Evolutionary conservation across 148 eudicot species (phyloP).

Genomic region (Drosera capensis): DNA sequence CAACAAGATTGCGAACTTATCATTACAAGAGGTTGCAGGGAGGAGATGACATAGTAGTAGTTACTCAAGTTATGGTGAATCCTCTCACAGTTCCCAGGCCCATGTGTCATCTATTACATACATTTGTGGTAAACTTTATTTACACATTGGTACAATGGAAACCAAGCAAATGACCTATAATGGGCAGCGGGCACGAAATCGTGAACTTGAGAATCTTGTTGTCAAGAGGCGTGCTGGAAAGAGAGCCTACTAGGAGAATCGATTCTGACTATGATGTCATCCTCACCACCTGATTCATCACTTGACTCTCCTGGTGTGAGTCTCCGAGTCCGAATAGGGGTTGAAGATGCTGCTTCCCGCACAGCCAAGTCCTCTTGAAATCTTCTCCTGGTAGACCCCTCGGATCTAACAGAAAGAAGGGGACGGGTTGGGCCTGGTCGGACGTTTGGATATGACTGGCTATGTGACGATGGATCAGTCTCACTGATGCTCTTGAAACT

Average conservation of each 20-base stretch:
- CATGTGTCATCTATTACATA: too few species aligned
- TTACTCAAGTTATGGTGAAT: too few species aligned
- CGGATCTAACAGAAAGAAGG: constrained; percentile 48
- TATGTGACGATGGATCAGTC: constrained; percentile 21
- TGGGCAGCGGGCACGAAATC: too few species aligned
- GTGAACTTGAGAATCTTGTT: too few species aligned
- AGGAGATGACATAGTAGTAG: too few species aligned
- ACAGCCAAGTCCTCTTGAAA: constrained; percentile 7
- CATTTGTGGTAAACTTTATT: too few species aligned
- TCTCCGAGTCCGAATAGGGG: constrained; percentile 9
- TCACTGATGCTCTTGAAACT: constrained; percentile 13
- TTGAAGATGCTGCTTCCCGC: constrained; percentile 6
- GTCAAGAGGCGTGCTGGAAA: constrained; percentile 35
- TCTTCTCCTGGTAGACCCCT: constrained; percentile 46
- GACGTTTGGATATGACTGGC: constrained; percentile 45
- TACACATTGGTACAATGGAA: too few species aligned
- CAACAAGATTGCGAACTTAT: too few species aligned
- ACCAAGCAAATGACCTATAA: too few species aligned
- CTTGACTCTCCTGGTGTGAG: constrained; percentile 29
- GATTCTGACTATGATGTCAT: constrained; percentile 54
- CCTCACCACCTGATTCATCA: constrained; percentile 72
- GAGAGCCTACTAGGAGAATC: constrained; percentile 74
- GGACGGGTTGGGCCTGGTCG: constrained; percentile 17
- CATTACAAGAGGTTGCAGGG: too few species aligned
- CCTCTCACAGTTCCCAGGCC: too few species aligned